phyloP scores from a whole-genome alignment of 257 asterid species.

The Craterostigma plantagineum region DNA sequence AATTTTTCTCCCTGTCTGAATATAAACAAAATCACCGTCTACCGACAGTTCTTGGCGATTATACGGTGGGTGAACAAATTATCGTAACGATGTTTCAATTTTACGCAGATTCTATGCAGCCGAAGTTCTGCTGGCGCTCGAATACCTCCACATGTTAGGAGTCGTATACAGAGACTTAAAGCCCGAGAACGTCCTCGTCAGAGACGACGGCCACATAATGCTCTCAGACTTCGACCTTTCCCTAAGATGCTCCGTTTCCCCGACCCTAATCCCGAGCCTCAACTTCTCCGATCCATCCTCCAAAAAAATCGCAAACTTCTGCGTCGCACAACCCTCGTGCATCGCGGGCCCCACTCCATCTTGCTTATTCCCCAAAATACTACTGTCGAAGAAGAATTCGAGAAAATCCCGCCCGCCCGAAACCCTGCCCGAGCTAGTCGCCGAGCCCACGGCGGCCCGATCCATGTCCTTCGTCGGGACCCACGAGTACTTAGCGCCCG shows the following conservation, averaged over 20 bases:
- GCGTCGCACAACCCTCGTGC: conserved; percentile 56
- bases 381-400: conserved; percentile 33
- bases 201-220: conserved; percentile 81
- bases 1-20: too few species aligned
- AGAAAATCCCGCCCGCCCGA: conserved; percentile 19
- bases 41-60: too few species aligned
- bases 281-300: conserved; percentile 22
- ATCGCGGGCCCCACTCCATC: conserved; percentile 55
- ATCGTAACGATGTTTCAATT: too few species aligned
- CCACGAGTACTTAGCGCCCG: conserved; percentile 68
- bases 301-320: conserved; percentile 28
- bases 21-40: too few species aligned
- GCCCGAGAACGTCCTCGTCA: conserved; percentile 69
- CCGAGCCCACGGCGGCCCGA: conserved; percentile 69
- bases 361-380: conserved; percentile 55
- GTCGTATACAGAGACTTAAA: conserved; percentile 63
- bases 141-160: conserved; percentile 81
- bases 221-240: conserved; percentile 69
- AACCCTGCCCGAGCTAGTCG: conserved; percentile 52
- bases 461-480: conserved; percentile 84
- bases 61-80: too few species aligned
- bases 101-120: conserved; percentile 61
- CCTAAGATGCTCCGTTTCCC: conserved; percentile 55
- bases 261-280: conserved; percentile 35
- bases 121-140: conserved; percentile 65